A percentile compares a stretch with the other conserved stretches of the same genome.
These are phyloP conservation scores for Arabidopsis hybrid DNA, from an alignment of 441 rosid species.

Conservation along the genomic window DNA sequence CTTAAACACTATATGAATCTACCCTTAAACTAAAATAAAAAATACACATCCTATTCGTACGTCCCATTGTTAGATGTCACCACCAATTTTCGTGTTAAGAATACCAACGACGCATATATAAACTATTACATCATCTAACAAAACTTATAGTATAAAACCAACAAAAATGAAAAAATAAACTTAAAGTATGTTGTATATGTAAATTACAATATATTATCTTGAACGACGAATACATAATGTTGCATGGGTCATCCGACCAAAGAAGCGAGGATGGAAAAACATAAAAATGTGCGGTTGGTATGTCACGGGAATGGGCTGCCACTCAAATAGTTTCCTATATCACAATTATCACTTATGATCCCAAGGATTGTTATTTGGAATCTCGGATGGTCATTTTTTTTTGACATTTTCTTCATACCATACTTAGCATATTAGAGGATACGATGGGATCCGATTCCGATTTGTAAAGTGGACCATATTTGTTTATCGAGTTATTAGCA, in stretches of 20 bases:
- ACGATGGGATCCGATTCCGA: neutral
- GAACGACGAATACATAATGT: slow-evolving; percentile 12
- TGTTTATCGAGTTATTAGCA: neutral
- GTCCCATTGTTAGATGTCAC: too few species aligned
- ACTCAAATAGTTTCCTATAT: neutral
- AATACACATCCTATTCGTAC: too few species aligned
- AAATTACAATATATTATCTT: neutral
- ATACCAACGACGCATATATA: neutral
- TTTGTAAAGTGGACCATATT: neutral
- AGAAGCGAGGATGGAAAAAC: slow-evolving; percentile 8
- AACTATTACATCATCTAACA: neutral
- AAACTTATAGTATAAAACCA: neutral
- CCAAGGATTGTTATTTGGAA: slow-evolving; percentile 1
- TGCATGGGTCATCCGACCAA: slow-evolving; percentile 39
- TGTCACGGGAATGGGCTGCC: slow-evolving; percentile 33
- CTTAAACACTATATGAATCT: too few species aligned
- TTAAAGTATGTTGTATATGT: too few species aligned
- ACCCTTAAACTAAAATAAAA: too few species aligned
- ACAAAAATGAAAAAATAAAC: too few species aligned
- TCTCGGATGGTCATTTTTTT: neutral
- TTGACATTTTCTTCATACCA: neutral
- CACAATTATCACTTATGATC: neutral
- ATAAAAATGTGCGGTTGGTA: slow-evolving; percentile 29
- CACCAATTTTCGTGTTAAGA: too few species aligned
- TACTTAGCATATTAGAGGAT: neutral